Base-by-base conservation (phyloP, 2,329 filamentous ascomycete genomes). In the Westerdykella aurantiaca region DNA sequence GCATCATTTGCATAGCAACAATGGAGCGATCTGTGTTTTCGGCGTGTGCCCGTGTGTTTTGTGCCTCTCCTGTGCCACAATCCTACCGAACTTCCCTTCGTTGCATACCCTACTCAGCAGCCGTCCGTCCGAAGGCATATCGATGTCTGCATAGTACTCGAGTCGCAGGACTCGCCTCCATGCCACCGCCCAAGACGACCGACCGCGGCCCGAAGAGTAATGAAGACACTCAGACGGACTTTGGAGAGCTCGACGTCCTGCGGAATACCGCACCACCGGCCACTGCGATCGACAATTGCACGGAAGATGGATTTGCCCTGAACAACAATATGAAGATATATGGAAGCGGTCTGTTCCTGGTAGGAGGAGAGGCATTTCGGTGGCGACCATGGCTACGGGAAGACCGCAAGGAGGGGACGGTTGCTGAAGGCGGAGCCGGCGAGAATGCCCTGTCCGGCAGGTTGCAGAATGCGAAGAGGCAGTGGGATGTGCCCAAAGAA, bases 361-460 rank as follows among this genome's bases (percentile, higher is more conserved):
- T 96, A 1, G 84, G 82, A 34, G 91, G 91, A 5, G 89, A 97
- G 68, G 89, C 85, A 1, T 97, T 96, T 65, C 71, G 75, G 40
- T 98, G 93, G 93, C 74, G 79, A 61, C 93, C 93, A 4, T 96
- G 91, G 88, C 69, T 78, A 47, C 67, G 64, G 4, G 71, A 59
- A 34, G 51, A 48, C 31, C 47, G 51, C 46, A 67, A 53, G 58
- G 64, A 58, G 57, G 67, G 54, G 59, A 67, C 58, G 40, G 48
- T 53, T 42, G 41, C 63, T 59, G 40, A 69, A 61, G 67, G 69
- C 60, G 56, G 49, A 23, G 52, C 43, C 37, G 66, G 64, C 4
- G 59, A 66, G 12, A 63, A 66, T 42, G 42, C 47, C 21, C 55
- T 59, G 54, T 71, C 57, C 47, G 67, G 66, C 49, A 68, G 56